Evolutionary conservation across 805 yeast species (phyloP), one percentile per base, ranked within the genome.

Genomic region (Ogataea chonburiensis): DNA sequence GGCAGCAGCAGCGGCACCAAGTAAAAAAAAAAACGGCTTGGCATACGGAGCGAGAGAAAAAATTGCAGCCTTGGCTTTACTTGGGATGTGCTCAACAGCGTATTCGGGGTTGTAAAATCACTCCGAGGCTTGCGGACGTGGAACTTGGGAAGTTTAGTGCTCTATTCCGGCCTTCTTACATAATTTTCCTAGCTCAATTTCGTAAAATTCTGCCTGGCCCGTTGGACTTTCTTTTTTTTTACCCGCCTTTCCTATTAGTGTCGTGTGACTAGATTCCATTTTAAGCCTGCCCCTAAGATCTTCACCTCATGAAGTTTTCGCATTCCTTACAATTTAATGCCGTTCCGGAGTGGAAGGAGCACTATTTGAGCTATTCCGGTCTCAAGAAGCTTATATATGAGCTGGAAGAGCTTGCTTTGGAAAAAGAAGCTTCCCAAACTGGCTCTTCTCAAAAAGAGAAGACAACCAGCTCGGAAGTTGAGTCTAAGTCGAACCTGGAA

Each of bases 321-420:
- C 75, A 70, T 40, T 70, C 75, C 20, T 55, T 71, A 34, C 70
- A 70, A 51, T 68, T 71, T 45, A 71, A 71, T 45, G 69, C 72
- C n/a, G 77, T 71, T 22, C 77, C 77, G 5, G 77, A 71, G 50
- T 71, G 76, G 75, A 63, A 61, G 43, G 75, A 70, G 35, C 47
- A 58, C 29, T 71, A 71, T 42, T 49, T 71, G 42, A 62, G 67
- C 38, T 71, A 71, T 44, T 63, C 71, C 6, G 67, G 68, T 8
- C 58, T 80, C 46, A 80, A 80, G 51, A 76, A 77, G 49, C 51
- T 67, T 19, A 71, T 79, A 22, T 79, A 80, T 51, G 61, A 67
- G 43, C 63, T 80, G 23, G 82, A 77, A 44, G 66, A 68, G 14
- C 59, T 34, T 13, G 40, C 30, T 19, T 25, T 46, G 11, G 47